phyloP scores from a whole-genome alignment of 192 early-diverging fungal species.

The Linderina pennispora region DNA sequence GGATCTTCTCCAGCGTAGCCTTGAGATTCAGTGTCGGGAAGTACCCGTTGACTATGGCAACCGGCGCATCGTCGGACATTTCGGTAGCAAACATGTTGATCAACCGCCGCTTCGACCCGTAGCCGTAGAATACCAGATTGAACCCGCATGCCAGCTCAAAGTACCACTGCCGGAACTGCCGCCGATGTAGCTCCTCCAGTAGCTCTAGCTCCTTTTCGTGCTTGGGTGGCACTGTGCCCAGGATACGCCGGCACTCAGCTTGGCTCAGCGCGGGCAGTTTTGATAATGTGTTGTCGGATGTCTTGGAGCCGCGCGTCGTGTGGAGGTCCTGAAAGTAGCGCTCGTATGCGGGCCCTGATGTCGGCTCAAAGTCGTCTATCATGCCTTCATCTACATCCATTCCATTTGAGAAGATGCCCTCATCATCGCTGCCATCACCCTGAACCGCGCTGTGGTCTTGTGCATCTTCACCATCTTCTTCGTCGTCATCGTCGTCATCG shows the following conservation, averaged over 20 bases:
- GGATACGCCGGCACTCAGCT: conserved; percentile 53
- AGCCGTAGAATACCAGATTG: conserved; percentile 88
- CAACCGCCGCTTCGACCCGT: conserved; percentile 85
- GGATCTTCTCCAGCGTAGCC: conserved; percentile 61
- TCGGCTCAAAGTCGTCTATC: conserved; percentile 8
- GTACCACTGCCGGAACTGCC: conserved; percentile 79
- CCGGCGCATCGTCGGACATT: conserved; percentile 50
- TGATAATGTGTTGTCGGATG: conserved; percentile 84
- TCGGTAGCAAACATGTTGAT: conserved; percentile 66
- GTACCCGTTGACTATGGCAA: conserved; percentile 81
- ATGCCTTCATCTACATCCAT: neutral
- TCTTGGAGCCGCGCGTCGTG: conserved; percentile 43
- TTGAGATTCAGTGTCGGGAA: conserved; percentile 71
- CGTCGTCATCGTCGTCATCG: neutral
- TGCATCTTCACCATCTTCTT: neutral
- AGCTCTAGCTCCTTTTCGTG: conserved; percentile 56
- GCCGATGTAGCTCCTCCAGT: conserved; percentile 49
- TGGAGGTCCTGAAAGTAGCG: conserved; percentile 77
- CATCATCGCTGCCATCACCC: conserved; percentile 6
- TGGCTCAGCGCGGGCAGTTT: conserved; percentile 71
- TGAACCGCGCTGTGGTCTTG: conserved; percentile 3
- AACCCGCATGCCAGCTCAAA: conserved; percentile 82
- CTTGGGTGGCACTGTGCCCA: conserved; percentile 51
- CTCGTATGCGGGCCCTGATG: conserved; percentile 50
- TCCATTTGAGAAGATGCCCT: no score